Evolutionary conservation across 2,329 filamentous ascomycete genomes (phyloP).

Genomic region (Hymenoscyphus albidus): DNA sequence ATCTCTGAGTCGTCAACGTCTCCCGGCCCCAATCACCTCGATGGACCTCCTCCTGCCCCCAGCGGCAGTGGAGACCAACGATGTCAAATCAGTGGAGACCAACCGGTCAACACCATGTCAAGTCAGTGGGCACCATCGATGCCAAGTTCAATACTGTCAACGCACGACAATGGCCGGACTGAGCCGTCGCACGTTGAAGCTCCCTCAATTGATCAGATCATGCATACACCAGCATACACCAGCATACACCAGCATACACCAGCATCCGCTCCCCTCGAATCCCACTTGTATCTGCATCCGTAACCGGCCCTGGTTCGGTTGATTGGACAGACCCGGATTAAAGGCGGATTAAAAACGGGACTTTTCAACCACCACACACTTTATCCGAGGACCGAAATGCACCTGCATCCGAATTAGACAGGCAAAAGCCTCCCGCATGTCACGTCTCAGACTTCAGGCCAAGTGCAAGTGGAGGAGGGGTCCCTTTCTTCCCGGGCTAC

Average conservation of each 20-base stretch:
- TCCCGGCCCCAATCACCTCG: no score
- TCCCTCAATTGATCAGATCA: conserved; percentile 3
- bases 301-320: conserved; percentile 1
- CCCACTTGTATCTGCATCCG: background rate
- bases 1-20: no score
- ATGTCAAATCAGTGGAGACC: background rate
- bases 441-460: conserved; percentile 1
- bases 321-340: conserved; percentile 6
- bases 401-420: conserved; percentile 6
- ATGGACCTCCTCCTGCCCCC: background rate
- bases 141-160: conserved; percentile 9
- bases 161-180: conserved; percentile 6
- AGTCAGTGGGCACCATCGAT: background rate
- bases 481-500: conserved; percentile 2
- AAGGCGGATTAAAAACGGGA: conserved; percentile 3
- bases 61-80: background rate
- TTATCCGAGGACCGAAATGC: conserved; percentile 12
- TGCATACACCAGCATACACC: background rate
- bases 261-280: background rate
- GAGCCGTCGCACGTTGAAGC: conserved; percentile 2
- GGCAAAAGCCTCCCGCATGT: conserved; percentile 9
- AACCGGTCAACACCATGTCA: no score
- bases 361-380: conserved; percentile 2
- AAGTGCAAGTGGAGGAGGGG: conserved; percentile 1
- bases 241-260: background rate